phyloP scores from a whole-genome alignment of 2,329 filamentous ascomycete genomes.

The Leptographium flavum region DNA sequence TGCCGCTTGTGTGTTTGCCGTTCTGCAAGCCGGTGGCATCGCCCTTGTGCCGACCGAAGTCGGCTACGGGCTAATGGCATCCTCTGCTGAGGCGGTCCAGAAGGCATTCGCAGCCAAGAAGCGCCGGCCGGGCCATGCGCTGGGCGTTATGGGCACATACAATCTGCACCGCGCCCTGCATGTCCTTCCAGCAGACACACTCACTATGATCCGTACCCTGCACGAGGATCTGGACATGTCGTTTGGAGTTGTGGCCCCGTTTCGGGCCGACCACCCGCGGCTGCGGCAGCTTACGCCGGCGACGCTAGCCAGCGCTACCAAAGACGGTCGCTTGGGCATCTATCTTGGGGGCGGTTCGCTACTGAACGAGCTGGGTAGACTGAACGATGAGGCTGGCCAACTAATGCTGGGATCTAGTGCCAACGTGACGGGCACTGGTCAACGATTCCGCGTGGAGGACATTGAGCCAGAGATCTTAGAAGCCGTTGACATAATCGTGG shows the following conservation, averaged over 20 bases:
- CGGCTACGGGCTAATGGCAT: slow-evolving; percentile 14
- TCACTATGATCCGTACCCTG: too few species aligned
- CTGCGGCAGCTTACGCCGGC: slow-evolving; percentile 10
- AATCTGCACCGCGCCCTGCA: slow-evolving; percentile 11
- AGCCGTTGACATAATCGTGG: too few species aligned
- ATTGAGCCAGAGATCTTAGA: too few species aligned
- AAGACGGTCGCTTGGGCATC: too few species aligned
- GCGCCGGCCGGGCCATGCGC: slow-evolving; percentile 11
- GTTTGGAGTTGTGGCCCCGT: slow-evolving; percentile 9
- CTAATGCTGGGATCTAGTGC: too few species aligned
- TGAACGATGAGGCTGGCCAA: too few species aligned
- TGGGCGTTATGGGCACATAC: slow-evolving; percentile 13
- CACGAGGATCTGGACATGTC: slow-evolving; percentile 9
- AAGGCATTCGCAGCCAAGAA: slow-evolving; percentile 13
- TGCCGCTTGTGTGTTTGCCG: slow-evolving; percentile 5
- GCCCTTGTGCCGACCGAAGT: slow-evolving; percentile 14
- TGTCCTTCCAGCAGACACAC: slow-evolving; percentile 1
- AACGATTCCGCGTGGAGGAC: too few species aligned
- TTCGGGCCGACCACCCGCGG: slow-evolving; percentile 13
- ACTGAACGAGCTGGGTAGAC: too few species aligned
- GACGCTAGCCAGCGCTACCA: background rate
- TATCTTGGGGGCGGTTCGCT: too few species aligned
- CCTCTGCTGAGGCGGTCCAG: slow-evolving; percentile 8
- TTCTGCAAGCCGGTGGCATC: slow-evolving; percentile 12
- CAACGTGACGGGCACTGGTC: too few species aligned